Percentiles rank a stretch among this genome's conserved stretches.
Evolutionary conservation across 345 rosid species (phyloP).

Genomic region (Syzygium grande): DNA sequence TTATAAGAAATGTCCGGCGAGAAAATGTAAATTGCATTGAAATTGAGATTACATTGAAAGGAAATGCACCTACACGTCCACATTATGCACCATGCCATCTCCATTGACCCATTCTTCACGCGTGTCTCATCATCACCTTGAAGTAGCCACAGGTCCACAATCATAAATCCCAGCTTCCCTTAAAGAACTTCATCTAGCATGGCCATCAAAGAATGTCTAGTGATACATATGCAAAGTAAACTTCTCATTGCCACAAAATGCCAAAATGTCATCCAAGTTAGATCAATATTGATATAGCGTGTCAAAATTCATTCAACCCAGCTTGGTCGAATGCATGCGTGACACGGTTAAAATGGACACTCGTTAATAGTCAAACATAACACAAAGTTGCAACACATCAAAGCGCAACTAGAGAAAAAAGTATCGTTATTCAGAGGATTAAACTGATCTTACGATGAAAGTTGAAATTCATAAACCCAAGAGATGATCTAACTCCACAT

Average conservation of each 20-base stretch:
- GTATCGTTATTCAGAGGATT: neutral
- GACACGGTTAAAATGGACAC: neutral
- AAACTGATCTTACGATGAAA: neutral
- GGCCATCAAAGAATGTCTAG: neutral
- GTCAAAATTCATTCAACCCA: neutral
- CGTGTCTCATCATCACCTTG: neutral
- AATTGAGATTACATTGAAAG: neutral
- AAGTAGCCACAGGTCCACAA: neutral
- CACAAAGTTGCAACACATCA: neutral
- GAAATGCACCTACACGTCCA: neutral
- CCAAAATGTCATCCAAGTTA: neutral
- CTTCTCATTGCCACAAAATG: neutral
- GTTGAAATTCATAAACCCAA: neutral
- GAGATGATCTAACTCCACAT: neutral
- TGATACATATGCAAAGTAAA: neutral
- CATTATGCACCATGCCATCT: neutral
- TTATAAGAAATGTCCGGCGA: neutral
- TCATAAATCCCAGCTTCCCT: neutral
- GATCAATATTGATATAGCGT: neutral
- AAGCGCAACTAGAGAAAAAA: neutral
- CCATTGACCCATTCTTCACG: neutral
- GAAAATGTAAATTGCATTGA: neutral
- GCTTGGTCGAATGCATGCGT: neutral
- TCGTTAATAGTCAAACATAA: neutral
- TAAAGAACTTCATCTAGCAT: neutral